Conservation (phyloP, 768 basidiomycete species). For the Piloderma croceum region DNA sequence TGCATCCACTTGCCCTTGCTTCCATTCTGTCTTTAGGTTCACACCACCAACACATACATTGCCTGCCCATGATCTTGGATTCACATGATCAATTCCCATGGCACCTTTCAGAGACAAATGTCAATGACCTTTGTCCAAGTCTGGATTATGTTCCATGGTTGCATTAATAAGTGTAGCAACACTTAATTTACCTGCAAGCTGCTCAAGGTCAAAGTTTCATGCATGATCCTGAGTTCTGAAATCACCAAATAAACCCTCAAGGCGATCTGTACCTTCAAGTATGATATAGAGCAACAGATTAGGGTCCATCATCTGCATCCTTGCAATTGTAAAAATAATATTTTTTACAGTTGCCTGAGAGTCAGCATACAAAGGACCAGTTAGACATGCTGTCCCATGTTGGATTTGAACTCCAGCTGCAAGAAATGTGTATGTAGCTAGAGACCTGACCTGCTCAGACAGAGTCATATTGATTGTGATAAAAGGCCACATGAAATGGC, state of each 20-base stretch:
- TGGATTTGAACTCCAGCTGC: conserved; percentile 11
- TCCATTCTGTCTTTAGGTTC: conserved; percentile 7
- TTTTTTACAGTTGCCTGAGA: conserved; percentile 23
- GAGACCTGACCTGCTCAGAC: conserved; percentile 15
- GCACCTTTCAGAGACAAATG: conserved; percentile 9
- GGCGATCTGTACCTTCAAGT: conserved; percentile 21
- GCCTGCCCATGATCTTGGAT: conserved; percentile 19
- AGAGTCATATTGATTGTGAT: conserved; percentile 13
- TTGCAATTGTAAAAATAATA: conserved; percentile 18
- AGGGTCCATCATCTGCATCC: conserved; percentile 15
- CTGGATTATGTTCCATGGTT: conserved; percentile 15
- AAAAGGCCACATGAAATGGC: conserved; percentile 15
- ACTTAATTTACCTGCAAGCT: conserved; percentile 17
- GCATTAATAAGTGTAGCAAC: conserved; percentile 14
- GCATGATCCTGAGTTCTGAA: conserved; percentile 18
- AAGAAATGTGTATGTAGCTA: conserved; percentile 16
- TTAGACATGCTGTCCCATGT: conserved; percentile 13
- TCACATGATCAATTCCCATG: conserved; percentile 20
- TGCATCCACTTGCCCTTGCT: conserved; percentile 6
- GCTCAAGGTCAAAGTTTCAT: conserved; percentile 18
- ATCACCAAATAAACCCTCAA: conserved; percentile 22
- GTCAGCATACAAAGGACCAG: conserved; percentile 21
- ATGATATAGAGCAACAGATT: conserved; percentile 13
- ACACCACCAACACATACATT: conserved; percentile 12
- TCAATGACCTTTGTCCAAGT: conserved; percentile 19